These are phyloP conservation scores for Entomortierella parvispora DNA, from an alignment of 192 early-diverging fungal genomes.

Conservation along the genomic window DNA sequence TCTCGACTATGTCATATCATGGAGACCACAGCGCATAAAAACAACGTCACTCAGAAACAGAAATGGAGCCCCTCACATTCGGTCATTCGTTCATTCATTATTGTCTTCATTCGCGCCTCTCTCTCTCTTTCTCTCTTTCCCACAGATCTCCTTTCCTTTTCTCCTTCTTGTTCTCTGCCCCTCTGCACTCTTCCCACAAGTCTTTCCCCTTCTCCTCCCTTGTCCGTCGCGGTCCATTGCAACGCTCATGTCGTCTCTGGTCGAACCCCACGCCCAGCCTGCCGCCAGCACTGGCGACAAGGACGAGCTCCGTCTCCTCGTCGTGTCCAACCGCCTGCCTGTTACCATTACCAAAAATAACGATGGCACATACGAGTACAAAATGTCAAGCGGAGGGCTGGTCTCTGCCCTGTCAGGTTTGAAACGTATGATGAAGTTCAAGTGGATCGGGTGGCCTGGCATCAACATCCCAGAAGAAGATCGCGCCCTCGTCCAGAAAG, in stretches of 20 bases:
- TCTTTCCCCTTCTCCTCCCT: constrained; percentile 1
- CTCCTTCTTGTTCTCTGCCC: not conserved
- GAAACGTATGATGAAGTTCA: constrained; percentile 95
- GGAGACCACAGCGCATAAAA: not conserved
- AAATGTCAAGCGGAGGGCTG: constrained; percentile 94
- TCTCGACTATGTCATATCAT: too few species aligned
- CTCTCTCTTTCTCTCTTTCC: not conserved
- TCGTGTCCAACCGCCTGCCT: constrained; percentile 97
- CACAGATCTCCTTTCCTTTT: not conserved
- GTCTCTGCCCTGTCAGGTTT: constrained; percentile 95
- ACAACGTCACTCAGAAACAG: not conserved
- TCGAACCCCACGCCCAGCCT: not conserved
- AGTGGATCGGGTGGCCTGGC: constrained; percentile 99
- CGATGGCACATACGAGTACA: constrained; percentile 65
- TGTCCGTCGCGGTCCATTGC: not conserved
- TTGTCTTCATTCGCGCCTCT: constrained; percentile 2
- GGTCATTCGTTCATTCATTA: not conserved
- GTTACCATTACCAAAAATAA: constrained; percentile 84
- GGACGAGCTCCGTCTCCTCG: constrained; percentile 71
- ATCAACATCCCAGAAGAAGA: constrained; percentile 87
- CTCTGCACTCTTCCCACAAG: not conserved
- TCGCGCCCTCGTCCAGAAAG: constrained; percentile 68
- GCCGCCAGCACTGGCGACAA: not conserved
- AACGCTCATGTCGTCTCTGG: constrained; percentile 5
- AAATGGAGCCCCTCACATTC: not conserved